phyloP scores from a whole-genome alignment of 1,139 yeast genomes.

The Scheffersomyces insectosa region DNA sequence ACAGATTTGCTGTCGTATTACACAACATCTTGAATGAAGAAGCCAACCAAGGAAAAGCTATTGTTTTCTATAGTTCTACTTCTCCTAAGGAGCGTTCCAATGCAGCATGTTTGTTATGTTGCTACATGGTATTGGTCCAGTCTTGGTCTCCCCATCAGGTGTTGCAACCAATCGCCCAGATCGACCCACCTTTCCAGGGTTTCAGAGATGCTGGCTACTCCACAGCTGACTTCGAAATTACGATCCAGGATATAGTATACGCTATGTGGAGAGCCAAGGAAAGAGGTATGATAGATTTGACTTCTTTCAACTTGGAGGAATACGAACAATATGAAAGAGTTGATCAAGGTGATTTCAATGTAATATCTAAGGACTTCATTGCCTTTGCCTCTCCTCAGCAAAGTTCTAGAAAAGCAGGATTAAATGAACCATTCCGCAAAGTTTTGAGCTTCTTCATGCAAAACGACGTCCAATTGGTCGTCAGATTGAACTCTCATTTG shows the following conservation, averaged over 20 bases:
- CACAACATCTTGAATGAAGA: conserved; percentile 90
- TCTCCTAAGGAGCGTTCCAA: conserved; percentile 83
- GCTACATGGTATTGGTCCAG: conserved; percentile 93
- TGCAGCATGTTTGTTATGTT: conserved; percentile 90
- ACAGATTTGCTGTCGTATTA: conserved; percentile 90
- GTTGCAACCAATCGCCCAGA: conserved; percentile 88
- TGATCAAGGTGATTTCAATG: conserved; percentile 95
- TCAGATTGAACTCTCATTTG: conserved; percentile 85
- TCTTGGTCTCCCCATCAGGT: conserved; percentile 99
- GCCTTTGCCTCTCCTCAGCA: conserved; percentile 98
- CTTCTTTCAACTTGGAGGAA: conserved; percentile 87
- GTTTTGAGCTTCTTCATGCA: conserved; percentile 75
- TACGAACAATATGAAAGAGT: conserved; percentile 93
- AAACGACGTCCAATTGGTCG: conserved; percentile 82
- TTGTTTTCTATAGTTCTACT: conserved; percentile 83
- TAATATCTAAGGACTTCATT: conserved; percentile 86
- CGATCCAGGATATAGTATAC: conserved; percentile 92
- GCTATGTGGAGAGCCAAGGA: conserved; percentile 99
- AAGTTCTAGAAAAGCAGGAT: conserved; percentile 42
- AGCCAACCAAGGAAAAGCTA: conserved; percentile 81
- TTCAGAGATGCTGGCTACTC: conserved; percentile 98
- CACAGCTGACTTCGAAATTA: conserved; percentile 87
- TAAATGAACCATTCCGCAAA: conserved; percentile 74
- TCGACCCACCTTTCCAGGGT: conserved; percentile 90
- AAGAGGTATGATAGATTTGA: conserved; percentile 81